These are phyloP conservation scores for Cunninghamia lanceolata DNA, from an alignment of 75 land plant species.

Conservation along the genomic window DNA sequence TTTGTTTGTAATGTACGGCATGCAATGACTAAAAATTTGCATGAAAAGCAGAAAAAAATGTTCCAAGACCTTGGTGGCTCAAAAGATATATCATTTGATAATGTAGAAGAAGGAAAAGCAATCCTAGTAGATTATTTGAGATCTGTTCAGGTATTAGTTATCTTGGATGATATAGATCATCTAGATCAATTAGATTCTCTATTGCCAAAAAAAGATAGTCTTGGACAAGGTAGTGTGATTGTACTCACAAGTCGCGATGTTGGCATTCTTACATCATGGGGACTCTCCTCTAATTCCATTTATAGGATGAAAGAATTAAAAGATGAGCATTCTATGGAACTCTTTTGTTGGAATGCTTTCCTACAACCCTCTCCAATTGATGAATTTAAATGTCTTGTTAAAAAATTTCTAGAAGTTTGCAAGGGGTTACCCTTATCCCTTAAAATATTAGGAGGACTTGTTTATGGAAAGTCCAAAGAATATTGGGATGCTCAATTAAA, in stretches of 20 bases:
- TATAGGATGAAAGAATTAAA: not conserved
- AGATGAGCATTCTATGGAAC: not conserved
- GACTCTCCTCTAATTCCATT: not conserved
- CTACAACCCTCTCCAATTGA: not conserved
- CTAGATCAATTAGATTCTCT: not conserved
- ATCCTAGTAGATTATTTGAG: not conserved
- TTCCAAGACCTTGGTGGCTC: not conserved
- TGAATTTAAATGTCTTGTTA: not conserved
- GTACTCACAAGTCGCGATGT: not conserved
- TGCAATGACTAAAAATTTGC: not conserved
- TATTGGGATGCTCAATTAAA: not conserved
- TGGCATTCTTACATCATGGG: not conserved
- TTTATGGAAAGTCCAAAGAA: not conserved
- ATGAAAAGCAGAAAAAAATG: not conserved
- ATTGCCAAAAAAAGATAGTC: not conserved
- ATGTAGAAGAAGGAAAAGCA: not conserved
- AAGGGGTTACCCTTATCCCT: not conserved
- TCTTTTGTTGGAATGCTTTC: constrained; percentile 1
- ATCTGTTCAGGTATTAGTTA: not conserved
- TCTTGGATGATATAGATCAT: not conserved
- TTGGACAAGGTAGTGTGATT: not conserved
- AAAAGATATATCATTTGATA: not conserved
- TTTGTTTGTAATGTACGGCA: not conserved
- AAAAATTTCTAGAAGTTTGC: not conserved
- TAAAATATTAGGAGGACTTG: not conserved